Evolutionary conservation across 83 land plant species (phyloP), one percentile per base, ranked within the genome.

Genomic region (Diphasiastrum complanatum): DNA sequence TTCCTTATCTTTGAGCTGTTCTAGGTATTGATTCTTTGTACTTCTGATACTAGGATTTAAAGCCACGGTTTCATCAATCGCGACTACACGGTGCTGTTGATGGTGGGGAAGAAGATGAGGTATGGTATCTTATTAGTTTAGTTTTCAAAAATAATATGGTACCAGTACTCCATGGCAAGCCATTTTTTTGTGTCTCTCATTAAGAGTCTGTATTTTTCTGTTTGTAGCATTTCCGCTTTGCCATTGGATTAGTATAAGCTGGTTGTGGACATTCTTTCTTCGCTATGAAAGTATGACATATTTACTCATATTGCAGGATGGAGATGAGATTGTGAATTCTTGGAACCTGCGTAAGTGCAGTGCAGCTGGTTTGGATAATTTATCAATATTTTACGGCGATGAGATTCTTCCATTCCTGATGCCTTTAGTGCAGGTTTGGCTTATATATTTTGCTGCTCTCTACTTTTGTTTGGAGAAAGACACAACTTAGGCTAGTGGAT

Each of bases 281-380:
- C 54, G 61, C 31, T 50, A 40, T 32, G 1, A 34, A 20, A 52
- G 5, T 5, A 41, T 54, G 51, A 34, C 22, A 2, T 36, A 33
- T 40, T 41, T n/a, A n/a, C n/a, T n/a, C n/a, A 8, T 37, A 40
- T 33, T 66, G 57, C 77, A 86, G 85, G 89, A 87, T n/a, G n/a
- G n/a, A 68, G 99, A 92, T 74, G 96, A 89, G 49, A 83, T 77
- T 34, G 78, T 93, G 38, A 93, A 86, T 71, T 73, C 86, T 1
- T 93, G 99, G 99, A 93, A 89, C 64, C 58, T 93, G 65, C 77
- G 99, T 26, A 93, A 93, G 50, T 93, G 99, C 64, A 93, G 99
- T 77, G 99, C 99, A 45, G 99, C 99, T 60, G 99, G 83, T 23
- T 66, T 93, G 48, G 99, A 93, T 74, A 56, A 85, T 10, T 67